Base-by-base conservation (phyloP, 2,329 filamentous ascomycete genomes). In the Amphichorda felina region DNA sequence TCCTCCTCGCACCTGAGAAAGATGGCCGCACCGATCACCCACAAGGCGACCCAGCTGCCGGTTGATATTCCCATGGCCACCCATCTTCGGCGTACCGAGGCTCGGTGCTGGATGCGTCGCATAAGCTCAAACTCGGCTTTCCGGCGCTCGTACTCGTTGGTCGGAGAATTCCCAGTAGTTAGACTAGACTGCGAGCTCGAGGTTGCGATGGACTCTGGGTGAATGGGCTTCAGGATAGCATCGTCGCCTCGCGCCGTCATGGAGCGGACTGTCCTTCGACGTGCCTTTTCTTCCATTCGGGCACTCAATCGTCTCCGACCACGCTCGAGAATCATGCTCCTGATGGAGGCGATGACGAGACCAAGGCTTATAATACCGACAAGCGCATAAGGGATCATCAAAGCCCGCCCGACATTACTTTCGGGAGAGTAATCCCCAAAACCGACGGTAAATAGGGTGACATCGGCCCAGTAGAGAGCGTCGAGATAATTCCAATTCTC, bases 301-400 rank as follows among this genome's bases (percentile, higher is more conserved):
- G 69, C 68, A 27, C 68, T 66, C 4, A 79, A 55, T 14, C 66
- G 63, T 4, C 57, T 60, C 36, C 66, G 66, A 1, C 70, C 74
- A 22, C 72, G 68, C 35, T 79, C 73, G 0, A 79, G 56, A 1
- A 74, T 68, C 27, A 79, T 59, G 40, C 66, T 82, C 24, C 83
- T 74, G 41, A 94, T 85, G 27, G 81, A 86, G 15, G 77, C 78
- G 17, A 94, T 79, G 37, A 93, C 80, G 17, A 94, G 65, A 73
- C 83, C 86, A 1, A 94, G 68, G 45, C 82, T 88, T 40, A 93
- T 82, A 38, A 91, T 80, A 3, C 88, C 88, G 6, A 87, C 66
- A 1, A 94, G 73, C 0, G 87, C 79, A 45, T 83, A 95, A 0
- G 88, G 88, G 35, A 94, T 79, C 21, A 94, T 63, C 2, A 95